These are phyloP conservation scores for Ophiostoma novo-ulmi DNA, from an alignment of 2,329 filamentous ascomycete species.

Conservation along the genomic window DNA sequence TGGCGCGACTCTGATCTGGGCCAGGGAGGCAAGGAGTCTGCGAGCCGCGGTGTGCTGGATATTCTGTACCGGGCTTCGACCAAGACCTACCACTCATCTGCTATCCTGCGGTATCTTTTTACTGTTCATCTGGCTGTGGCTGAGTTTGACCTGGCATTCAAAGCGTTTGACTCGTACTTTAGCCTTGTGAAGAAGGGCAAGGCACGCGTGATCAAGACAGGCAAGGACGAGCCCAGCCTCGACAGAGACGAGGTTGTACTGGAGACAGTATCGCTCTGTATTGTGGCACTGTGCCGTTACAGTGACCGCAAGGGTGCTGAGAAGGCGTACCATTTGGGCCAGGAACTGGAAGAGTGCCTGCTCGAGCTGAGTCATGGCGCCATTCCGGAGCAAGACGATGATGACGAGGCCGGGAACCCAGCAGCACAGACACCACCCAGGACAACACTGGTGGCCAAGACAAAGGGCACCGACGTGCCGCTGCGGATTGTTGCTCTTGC, in stretches of 20 bases:
- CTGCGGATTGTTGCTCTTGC: conserved; percentile 60
- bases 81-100: conserved; percentile 91
- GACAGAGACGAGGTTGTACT: conserved; percentile 75
- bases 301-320: conserved; percentile 69
- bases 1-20: conserved; percentile 81
- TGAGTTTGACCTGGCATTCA: conserved; percentile 87
- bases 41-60: conserved; percentile 74
- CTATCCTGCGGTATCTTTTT: conserved; percentile 81
- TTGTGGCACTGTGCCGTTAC: conserved; percentile 76
- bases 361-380: conserved; percentile 45
- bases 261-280: conserved; percentile 71
- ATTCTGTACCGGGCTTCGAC: conserved; percentile 85
- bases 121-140: conserved; percentile 79
- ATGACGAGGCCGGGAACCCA: conserved; percentile 10
- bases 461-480: conserved; percentile 39
- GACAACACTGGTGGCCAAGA: conserved; percentile 28
- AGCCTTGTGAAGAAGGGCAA: conserved; percentile 83
- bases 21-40: conserved; percentile 68
- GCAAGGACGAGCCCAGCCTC: conserved; percentile 63
- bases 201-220: conserved; percentile 73
- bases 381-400: conserved; percentile 34
- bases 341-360: conserved; percentile 70
- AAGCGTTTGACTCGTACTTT: conserved; percentile 86
- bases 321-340: conserved; percentile 67
- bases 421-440: not conserved